phyloP scores from a whole-genome alignment of 805 yeast species.

The Wickerhamomyces bovis region DNA sequence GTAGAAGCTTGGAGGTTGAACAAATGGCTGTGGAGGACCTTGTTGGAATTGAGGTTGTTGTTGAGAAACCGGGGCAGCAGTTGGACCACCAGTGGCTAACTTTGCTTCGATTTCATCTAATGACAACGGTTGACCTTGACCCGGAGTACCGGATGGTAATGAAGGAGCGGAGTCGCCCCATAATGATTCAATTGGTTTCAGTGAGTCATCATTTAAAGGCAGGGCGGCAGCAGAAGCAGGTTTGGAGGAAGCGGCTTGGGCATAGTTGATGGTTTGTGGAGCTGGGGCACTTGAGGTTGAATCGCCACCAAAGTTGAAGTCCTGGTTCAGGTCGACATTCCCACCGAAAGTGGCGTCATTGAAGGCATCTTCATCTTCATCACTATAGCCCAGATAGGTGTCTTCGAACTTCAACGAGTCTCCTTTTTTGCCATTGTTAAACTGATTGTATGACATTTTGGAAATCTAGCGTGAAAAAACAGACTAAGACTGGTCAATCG shows the following conservation, averaged over 20 bases:
- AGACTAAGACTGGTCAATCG: neutral
- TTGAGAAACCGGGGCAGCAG: constrained; percentile 11
- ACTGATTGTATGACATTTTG: neutral
- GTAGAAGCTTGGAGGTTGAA: constrained; percentile 21
- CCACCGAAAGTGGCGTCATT: constrained; percentile 78
- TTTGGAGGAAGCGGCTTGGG: constrained; percentile 32
- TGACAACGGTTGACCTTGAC: constrained; percentile 43
- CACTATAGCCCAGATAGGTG: constrained; percentile 67
- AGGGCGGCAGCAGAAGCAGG: constrained; percentile 9
- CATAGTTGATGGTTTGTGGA: constrained; percentile 33
- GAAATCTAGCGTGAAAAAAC: neutral
- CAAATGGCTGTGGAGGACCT: constrained; percentile 19
- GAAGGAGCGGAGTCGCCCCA: constrained; percentile 41
- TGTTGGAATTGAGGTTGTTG: constrained; percentile 18
- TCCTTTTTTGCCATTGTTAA: constrained; percentile 3
- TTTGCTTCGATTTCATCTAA: constrained; percentile 84
- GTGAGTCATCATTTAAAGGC: constrained; percentile 29
- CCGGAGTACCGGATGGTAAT: constrained; percentile 3
- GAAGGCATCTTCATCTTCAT: constrained; percentile 73
- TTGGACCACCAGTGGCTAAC: constrained; percentile 8
- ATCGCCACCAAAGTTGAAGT: constrained; percentile 54
- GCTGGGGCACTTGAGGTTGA: constrained; percentile 11
- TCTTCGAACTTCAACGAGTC: constrained; percentile 70
- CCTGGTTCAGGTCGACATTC: constrained; percentile 46
- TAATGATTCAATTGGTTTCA: constrained; percentile 67